Percentiles rank a stretch among this genome's conserved stretches.
Evolutionary conservation across 345 rosid genomes (phyloP).

Genomic region (Brassica rapa): DNA sequence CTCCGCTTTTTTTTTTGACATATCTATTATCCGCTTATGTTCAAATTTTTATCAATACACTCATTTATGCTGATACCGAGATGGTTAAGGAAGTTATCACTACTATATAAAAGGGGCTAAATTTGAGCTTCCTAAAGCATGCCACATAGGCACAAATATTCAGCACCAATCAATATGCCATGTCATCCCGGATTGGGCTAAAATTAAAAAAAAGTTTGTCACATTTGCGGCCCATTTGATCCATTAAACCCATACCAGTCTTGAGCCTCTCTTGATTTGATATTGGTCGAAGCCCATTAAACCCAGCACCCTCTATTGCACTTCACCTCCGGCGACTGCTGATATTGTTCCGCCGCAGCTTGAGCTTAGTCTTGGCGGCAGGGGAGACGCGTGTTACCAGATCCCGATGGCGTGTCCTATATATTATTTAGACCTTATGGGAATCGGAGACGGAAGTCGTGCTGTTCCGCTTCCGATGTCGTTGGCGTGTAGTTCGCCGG

Average conservation of each 20-base stretch:
- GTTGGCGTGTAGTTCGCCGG: slow-evolving; percentile 21
- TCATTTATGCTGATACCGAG: neutral
- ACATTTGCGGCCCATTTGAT: too few species aligned
- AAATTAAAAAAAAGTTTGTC: too few species aligned
- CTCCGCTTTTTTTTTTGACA: too few species aligned
- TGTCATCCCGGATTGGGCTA: too few species aligned
- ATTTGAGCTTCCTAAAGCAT: too few species aligned
- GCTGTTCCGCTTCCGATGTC: slow-evolving; percentile 15
- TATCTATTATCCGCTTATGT: neutral
- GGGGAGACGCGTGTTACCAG: slow-evolving; percentile 39
- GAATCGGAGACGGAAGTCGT: slow-evolving; percentile 37
- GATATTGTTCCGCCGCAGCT: slow-evolving; percentile 49
- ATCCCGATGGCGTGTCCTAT: slow-evolving; percentile 47
- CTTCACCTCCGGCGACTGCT: slow-evolving; percentile 50
- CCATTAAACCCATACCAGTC: too few species aligned
- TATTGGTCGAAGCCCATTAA: too few species aligned
- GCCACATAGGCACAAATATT: too few species aligned
- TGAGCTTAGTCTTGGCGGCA: slow-evolving; percentile 42
- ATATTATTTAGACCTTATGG: slow-evolving; percentile 56
- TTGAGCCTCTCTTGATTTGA: too few species aligned
- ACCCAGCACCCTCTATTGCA: slow-evolving; percentile 69
- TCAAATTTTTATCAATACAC: neutral
- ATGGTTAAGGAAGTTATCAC: neutral
- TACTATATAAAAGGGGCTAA: too few species aligned
- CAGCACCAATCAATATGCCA: too few species aligned